phyloP scores from a whole-genome alignment of 2,329 filamentous ascomycete species.

The Venturia pyrina region DNA sequence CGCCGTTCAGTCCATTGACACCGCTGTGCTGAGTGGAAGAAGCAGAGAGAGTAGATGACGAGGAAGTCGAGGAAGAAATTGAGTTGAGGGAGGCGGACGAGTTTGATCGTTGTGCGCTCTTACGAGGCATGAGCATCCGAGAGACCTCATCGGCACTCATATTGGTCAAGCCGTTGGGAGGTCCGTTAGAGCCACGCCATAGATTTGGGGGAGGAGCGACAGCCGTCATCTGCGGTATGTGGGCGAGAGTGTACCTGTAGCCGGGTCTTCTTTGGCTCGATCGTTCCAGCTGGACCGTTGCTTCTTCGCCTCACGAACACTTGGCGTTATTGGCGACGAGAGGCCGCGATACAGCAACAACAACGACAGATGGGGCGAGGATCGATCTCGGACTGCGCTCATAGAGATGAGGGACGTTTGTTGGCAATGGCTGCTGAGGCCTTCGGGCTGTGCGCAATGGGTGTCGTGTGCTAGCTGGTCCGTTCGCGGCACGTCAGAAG shows the following conservation, averaged over 20 bases:
- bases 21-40: constrained; percentile 56
- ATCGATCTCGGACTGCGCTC: neutral
- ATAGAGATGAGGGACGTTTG: neutral
- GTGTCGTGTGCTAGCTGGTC: constrained; percentile 9
- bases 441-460: neutral
- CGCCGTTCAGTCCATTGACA: constrained; percentile 29
- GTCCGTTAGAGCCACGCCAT: constrained; percentile 49
- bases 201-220: constrained; percentile 56
- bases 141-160: constrained; percentile 78
- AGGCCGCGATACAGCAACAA: neutral
- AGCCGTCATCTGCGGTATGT: constrained; percentile 42
- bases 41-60: constrained; percentile 54
- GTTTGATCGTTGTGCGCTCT: constrained; percentile 75
- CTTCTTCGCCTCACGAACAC: constrained; percentile 4
- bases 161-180: constrained; percentile 52
- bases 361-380: neutral
- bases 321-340: neutral
- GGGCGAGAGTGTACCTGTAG: neutral
- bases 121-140: constrained; percentile 84
- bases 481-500: neutral
- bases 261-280: neutral
- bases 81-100: constrained; percentile 76
- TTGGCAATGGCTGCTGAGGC: neutral
- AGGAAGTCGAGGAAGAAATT: constrained; percentile 53
- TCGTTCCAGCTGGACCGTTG: neutral